A percentile compares a stretch with the other conserved stretches of the same genome.
phyloP scores from a whole-genome alignment of 2,329 filamentous ascomycete species.

The Herpomyces periplanetae region DNA sequence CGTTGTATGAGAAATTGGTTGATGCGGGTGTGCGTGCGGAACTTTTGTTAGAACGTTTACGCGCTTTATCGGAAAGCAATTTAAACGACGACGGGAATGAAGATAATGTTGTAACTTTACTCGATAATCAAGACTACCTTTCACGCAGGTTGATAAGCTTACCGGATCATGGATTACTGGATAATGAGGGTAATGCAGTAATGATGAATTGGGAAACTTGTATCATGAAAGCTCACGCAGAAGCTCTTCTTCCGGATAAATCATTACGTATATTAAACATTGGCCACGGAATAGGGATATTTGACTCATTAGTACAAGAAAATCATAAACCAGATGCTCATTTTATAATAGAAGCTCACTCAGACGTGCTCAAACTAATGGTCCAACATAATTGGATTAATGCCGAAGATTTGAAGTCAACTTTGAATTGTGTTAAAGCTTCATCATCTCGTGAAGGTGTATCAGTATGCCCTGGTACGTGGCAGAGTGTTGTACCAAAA shows the following conservation, averaged over 20 bases:
- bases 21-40: constrained; percentile 70
- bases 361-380: constrained; percentile 28
- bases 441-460: constrained; percentile 16
- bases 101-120: constrained; percentile 13
- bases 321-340: constrained; percentile 19
- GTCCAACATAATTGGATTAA: constrained; percentile 20
- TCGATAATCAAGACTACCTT: constrained; percentile 12
- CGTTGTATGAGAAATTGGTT: constrained; percentile 43
- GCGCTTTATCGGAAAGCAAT: constrained; percentile 30
- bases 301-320: constrained; percentile 32
- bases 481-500: constrained; percentile 37
- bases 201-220: constrained; percentile 81
- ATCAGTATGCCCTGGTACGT: constrained; percentile 24
- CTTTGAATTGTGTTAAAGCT: too few relatives aligned
- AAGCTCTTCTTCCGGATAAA: constrained; percentile 17
- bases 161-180: constrained; percentile 18
- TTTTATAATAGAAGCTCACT: constrained; percentile 58
- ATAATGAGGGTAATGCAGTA: constrained; percentile 36
- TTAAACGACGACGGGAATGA: constrained; percentile 4
- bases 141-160: constrained; percentile 11
- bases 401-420: too few relatives aligned
- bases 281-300: constrained; percentile 64
- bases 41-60: constrained; percentile 40
- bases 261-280: constrained; percentile 40
- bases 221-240: constrained; percentile 43